Evolutionary conservation across 306 rosid species (phyloP).

Genomic region (Gleditsia sinensis): DNA sequence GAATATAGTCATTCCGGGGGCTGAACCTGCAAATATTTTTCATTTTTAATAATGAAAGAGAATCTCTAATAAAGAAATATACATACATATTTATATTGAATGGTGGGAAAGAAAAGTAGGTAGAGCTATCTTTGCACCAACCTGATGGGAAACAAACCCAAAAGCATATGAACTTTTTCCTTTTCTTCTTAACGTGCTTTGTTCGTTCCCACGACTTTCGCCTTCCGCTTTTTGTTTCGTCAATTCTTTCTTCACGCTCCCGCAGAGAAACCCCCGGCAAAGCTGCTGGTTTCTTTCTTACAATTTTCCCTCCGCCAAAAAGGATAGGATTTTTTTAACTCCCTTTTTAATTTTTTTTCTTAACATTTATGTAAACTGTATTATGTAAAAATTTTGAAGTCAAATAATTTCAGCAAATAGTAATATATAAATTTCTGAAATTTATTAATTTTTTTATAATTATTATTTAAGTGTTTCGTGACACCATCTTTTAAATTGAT

Average conservation of each 20-base stretch:
- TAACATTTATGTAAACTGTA: too few species aligned
- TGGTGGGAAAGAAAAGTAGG: slow-evolving; percentile 51
- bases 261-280: slow-evolving; percentile 7
- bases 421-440: too few species aligned
- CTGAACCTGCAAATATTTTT: slow-evolving; percentile 31
- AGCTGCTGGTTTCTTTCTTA: neutral
- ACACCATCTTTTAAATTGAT: too few species aligned
- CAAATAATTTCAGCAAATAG: too few species aligned
- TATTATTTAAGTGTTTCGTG: too few species aligned
- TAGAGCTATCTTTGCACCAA: slow-evolving; percentile 52
- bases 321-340: too few species aligned
- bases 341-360: too few species aligned
- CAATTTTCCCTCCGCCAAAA: too few species aligned
- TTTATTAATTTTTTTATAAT: too few species aligned
- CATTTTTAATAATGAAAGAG: neutral
- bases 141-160: slow-evolving; percentile 57
- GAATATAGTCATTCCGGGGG: slow-evolving; percentile 35
- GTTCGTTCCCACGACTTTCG: slow-evolving; percentile 56
- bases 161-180: slow-evolving; percentile 59
- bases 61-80: slow-evolving; percentile 10
- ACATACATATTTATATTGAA: slow-evolving; percentile 17
- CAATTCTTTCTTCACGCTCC: slow-evolving; percentile 39
- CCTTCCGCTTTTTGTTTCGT: slow-evolving; percentile 39
- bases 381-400: too few species aligned
- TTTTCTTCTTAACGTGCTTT: slow-evolving; percentile 49